phyloP scores from a whole-genome alignment of 805 yeast genomes.

The Lipomyces orientalis region DNA sequence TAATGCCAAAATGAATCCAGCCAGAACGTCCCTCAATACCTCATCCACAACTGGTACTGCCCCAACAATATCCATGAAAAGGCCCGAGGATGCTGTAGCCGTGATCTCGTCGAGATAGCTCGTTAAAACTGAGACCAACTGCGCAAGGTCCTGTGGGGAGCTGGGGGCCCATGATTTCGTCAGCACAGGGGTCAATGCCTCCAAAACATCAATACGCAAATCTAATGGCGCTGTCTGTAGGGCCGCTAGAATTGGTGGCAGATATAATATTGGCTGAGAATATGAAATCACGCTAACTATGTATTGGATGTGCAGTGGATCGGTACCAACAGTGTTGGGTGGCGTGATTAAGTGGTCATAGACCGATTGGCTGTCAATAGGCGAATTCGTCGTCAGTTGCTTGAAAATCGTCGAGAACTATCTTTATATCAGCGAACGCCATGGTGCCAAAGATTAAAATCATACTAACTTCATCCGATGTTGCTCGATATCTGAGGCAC shows the following conservation, averaged over 20 bases:
- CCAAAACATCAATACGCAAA: slow-evolving; percentile 14
- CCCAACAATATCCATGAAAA: not conserved
- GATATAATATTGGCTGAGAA: slow-evolving; percentile 18
- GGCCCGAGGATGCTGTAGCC: not conserved
- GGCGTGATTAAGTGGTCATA: slow-evolving; percentile 17
- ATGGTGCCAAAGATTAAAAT: not conserved
- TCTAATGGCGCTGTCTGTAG: slow-evolving; percentile 2
- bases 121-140: not conserved
- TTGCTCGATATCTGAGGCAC: not conserved
- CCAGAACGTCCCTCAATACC: slow-evolving; percentile 14
- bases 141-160: not conserved
- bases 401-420: not conserved
- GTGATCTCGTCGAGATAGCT: not conserved
- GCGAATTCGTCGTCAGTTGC: not conserved
- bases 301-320: slow-evolving; percentile 31
- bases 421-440: not conserved
- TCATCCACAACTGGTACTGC: slow-evolving; percentile 9
- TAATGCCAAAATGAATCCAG: slow-evolving; percentile 16
- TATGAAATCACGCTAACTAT: slow-evolving; percentile 3
- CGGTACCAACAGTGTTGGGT: slow-evolving; percentile 26
- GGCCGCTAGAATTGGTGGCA: slow-evolving; percentile 12
- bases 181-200: slow-evolving; percentile 14
- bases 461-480: not conserved
- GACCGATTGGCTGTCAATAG: not conserved
- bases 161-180: slow-evolving; percentile 3